Base-by-base conservation (phyloP, 257 asterid species). In the Leptodermis oblonga region DNA sequence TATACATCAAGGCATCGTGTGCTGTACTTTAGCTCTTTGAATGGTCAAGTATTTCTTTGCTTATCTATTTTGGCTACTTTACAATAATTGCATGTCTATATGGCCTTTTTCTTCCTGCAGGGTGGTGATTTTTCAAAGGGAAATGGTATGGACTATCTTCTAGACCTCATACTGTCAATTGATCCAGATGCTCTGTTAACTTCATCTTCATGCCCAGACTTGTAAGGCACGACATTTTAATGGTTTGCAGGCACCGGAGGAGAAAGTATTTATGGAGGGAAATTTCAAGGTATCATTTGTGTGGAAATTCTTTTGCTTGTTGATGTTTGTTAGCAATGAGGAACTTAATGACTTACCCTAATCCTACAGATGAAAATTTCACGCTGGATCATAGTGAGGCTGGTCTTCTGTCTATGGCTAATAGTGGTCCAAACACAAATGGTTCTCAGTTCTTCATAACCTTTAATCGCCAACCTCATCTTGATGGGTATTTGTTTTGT, bases 211-310 rank as follows among this genome's bases (percentile, higher is more conserved):
- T 77, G 95, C 81, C 79, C 86, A 81, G 87, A 87, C 86, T 78
- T 79, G 87, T 88, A 84, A 86, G 88, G 86, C 84, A 75, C 82
- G 69, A 76, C 83, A 79, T 85, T 90, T 86, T 87, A 79, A 83
- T 91, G 92, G 90, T 79, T 90, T 91, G 95, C 98, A 94, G 99
- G 98, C 87, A 94, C 97, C 77, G 99, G 99, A 79, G 99, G 99
- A 76, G 99, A 94, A 82, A 91, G 99, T 80, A 88, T 94, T 34
- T 94, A 86, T 73, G 99, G 98, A 74, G 97, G 97, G 72, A 94
- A 87, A 82, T 91, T 91, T 84, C 82, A 87, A 76, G 99, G 97
- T 94, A 82, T 33, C 76, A 70, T 62, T 76, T 46, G 25, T 67
- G 37, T 55, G 67, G 56, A 61, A 48, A 25, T 62, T 59, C 73